Conservation (phyloP, 2,329 filamentous ascomycete species). For the Nannizzia gypsea region DNA sequence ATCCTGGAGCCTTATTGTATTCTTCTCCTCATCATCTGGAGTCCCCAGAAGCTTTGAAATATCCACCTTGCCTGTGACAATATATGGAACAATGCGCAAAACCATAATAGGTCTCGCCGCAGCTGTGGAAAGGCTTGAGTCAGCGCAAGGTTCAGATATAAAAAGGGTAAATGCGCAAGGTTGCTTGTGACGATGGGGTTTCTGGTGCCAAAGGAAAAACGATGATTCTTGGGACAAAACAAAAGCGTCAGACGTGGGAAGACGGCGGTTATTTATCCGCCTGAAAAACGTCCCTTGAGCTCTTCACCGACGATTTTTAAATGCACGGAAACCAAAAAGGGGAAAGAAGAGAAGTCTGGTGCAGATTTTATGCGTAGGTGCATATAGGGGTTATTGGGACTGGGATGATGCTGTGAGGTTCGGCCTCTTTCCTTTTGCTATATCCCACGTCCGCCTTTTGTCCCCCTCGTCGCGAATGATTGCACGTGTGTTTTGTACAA, state of each 20-base stretch:
- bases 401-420: conserved; percentile 2
- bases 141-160: background rate
- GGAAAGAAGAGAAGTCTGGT: background rate
- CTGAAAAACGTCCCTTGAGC: background rate
- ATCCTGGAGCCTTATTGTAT: background rate
- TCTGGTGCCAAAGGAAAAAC: background rate
- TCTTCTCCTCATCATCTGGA: conserved; percentile 15
- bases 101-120: conserved; percentile 9
- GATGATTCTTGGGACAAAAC: background rate
- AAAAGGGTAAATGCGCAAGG: background rate
- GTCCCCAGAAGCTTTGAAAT: conserved; percentile 15
- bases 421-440: conserved; percentile 1
- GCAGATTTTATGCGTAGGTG: background rate
- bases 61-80: conserved; percentile 17
- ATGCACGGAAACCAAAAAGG: background rate
- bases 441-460: background rate
- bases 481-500: conserved; percentile 6
- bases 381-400: background rate
- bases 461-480: background rate
- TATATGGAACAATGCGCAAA: conserved; percentile 11
- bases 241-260: background rate
- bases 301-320: background rate
- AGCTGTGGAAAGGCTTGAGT: background rate
- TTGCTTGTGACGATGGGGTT: background rate
- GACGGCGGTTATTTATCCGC: background rate